Evolutionary conservation across 202 grass and related monocot genomes (phyloP).

Genomic region (Zoysia matrella): DNA sequence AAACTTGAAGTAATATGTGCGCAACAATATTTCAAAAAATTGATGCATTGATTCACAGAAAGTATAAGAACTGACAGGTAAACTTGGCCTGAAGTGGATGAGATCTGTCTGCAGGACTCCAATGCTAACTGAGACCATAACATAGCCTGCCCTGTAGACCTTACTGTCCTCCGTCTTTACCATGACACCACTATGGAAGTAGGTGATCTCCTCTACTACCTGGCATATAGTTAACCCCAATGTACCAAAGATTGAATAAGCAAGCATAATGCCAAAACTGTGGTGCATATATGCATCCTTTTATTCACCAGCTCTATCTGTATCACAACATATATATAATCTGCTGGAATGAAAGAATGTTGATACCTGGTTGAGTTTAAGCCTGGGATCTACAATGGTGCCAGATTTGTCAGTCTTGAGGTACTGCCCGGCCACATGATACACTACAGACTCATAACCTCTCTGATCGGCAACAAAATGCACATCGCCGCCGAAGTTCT

Average conservation of each 20-base stretch:
- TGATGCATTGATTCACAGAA: background rate
- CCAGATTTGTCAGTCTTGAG: conserved; percentile 45
- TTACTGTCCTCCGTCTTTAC: conserved; percentile 56
- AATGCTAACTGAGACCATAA: conserved; percentile 65
- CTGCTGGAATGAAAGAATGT: no score
- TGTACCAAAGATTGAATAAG: no score
- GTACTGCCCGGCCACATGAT: conserved; percentile 54
- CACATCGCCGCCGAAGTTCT: conserved; percentile 51
- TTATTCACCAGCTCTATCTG: no score
- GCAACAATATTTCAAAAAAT: background rate
- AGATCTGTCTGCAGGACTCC: conserved; percentile 41
- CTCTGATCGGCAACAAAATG: conserved; percentile 67
- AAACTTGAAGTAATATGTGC: no score
- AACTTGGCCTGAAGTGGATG: background rate
- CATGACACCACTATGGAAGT: conserved; percentile 20
- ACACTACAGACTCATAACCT: conserved; percentile 55
- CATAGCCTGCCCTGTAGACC: conserved; percentile 57
- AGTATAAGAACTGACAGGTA: background rate
- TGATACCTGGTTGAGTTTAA: conserved; percentile 45
- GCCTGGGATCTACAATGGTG: conserved; percentile 45
- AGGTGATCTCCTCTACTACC: conserved; percentile 50
- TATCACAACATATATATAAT: no score
- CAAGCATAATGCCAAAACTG: no score
- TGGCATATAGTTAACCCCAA: background rate
- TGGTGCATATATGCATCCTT: no score